phyloP scores from a whole-genome alignment of 2,329 filamentous ascomycete genomes.

The Teratosphaeriaceae sp. region DNA sequence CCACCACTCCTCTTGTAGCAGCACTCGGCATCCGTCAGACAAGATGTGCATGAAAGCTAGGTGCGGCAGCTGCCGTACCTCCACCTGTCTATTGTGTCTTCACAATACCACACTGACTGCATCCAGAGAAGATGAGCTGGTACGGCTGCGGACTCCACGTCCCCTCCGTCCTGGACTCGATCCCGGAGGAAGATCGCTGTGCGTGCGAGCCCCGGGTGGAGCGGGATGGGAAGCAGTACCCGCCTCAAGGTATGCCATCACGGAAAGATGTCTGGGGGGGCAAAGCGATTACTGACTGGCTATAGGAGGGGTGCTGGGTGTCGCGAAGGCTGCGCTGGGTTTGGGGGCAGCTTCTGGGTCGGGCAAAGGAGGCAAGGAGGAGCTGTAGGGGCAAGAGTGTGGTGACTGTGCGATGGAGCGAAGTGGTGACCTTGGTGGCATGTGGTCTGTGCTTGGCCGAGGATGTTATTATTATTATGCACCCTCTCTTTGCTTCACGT shows the following conservation, averaged over 20 bases:
- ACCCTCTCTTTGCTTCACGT: no score
- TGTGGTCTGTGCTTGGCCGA: not conserved
- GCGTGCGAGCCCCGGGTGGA: conserved; percentile 58
- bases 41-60: conserved; percentile 60
- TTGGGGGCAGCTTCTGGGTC: conserved; percentile 16
- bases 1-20: no score
- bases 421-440: not conserved
- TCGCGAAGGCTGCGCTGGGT: conserved; percentile 25
- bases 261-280: conserved; percentile 9
- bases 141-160: conserved; percentile 17
- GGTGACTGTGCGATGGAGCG: not conserved
- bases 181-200: conserved; percentile 57
- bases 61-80: conserved; percentile 58
- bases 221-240: conserved; percentile 55
- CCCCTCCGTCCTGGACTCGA: conserved; percentile 59
- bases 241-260: conserved; percentile 47
- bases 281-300: conserved; percentile 7
- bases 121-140: conserved; percentile 56
- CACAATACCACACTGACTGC: no score
- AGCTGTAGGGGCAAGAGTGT: conserved; percentile 18
- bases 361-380: conserved; percentile 16
- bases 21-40: no score
- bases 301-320: conserved; percentile 23
- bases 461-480: no score
- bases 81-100: no score